A percentile compares a stretch with the other conserved stretches of the same genome.
phyloP scores from a whole-genome alignment of 2,329 filamentous ascomycete species.

The Juglanconis sp. region DNA sequence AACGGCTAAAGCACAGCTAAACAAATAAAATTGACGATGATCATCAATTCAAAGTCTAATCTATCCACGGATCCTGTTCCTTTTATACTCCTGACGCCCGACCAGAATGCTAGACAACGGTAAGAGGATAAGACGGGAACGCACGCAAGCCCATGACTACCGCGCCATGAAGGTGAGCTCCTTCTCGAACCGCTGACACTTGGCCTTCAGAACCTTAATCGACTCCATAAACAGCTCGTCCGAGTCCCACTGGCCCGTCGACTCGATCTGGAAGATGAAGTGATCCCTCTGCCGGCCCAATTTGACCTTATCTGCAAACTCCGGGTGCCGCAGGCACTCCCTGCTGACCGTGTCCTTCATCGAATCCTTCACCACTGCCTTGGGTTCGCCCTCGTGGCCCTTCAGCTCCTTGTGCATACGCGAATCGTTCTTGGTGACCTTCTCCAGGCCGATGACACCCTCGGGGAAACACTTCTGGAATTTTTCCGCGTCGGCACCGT shows the following conservation, averaged over 20 bases:
- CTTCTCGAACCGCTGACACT: slow-evolving; percentile 71
- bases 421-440: slow-evolving; percentile 66
- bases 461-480: slow-evolving; percentile 85
- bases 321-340: slow-evolving; percentile 84
- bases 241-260: slow-evolving; percentile 90
- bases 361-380: slow-evolving; percentile 81
- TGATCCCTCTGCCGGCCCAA: slow-evolving; percentile 87
- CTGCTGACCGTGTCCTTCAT: slow-evolving; percentile 95
- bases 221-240: slow-evolving; percentile 91
- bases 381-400: slow-evolving; percentile 73
- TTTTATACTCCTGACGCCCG: slow-evolving; percentile 18
- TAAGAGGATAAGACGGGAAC: background rate
- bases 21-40: slow-evolving; percentile 6
- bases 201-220: slow-evolving; percentile 78
- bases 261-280: slow-evolving; percentile 96
- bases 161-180: slow-evolving; percentile 65
- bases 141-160: slow-evolving; percentile 27
- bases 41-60: slow-evolving; percentile 12
- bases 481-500: slow-evolving; percentile 82
- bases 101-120: slow-evolving; percentile 17
- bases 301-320: slow-evolving; percentile 95
- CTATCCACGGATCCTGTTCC: slow-evolving; percentile 2
- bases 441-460: slow-evolving; percentile 80
- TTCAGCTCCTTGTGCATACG: slow-evolving; percentile 63
- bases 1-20: background rate